Evolutionary conservation across 257 asterid genomes (phyloP), one percentile per base, ranked within the genome.

Genomic region (Lycium ferocissimum): DNA sequence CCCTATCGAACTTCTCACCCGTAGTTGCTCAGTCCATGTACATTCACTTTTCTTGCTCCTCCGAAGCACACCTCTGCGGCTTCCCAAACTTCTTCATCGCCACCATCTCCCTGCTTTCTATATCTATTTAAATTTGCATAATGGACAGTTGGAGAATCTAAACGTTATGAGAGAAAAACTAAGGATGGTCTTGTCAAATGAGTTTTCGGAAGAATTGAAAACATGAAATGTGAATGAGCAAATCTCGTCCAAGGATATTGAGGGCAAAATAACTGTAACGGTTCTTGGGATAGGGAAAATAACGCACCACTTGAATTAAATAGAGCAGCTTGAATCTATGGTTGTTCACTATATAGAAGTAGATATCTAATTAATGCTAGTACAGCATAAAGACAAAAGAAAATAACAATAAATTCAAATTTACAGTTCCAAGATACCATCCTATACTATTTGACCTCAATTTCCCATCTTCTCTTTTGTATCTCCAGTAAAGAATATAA

Each of bases 401-500:
- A 20, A 13, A 76, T 17, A 76, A 73, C 47, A 20, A 20, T 11
- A 10, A 7, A 51, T 18, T 26, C 82, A 14, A 76, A 26, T 76
- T 76, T 76, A 76, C 82, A 76, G 82, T 14, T 76, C 47, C 26
- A 53, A 66, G 26, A 53, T 15, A 76, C 26, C 82, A 76, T 14
- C 26, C 51, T 76, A 14, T 7, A 76, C 62, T 49, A 49, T 75
- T 73, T 53, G 65, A 76, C 82, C 82, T 26, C 65, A 40, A 14
- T 51, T 76, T 14, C 6, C 65, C 65, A 26, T 43, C 15, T 15
- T 76, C 33, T 78, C 45, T 53, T 47, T 5, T 47, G 81, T 69
- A 69, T 47, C 38, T 78, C 82, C 66, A 78, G 56, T 53, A 76
- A 75, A 76, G 81, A 76, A 49, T 49, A 73, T 14, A 75, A 40